Evolutionary conservation across 805 yeast species (phyloP).

Genomic region (Hanseniaspora hatyaiensis): DNA sequence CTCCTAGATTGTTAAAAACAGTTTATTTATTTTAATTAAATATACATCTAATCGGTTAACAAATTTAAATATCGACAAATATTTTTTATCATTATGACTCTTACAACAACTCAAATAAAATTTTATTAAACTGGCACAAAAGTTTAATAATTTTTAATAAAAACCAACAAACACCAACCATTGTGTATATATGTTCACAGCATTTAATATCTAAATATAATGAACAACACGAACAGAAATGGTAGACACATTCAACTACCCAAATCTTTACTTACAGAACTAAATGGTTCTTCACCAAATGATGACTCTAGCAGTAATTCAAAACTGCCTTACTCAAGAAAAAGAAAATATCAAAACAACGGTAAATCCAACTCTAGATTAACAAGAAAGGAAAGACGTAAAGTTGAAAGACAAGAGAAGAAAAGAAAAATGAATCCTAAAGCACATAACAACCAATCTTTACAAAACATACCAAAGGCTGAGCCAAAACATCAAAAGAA

Average conservation of each 20-base stretch:
- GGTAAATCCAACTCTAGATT: constrained; percentile 20
- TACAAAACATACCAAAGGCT: neutral
- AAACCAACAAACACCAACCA: too few species aligned
- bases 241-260: constrained; percentile 24
- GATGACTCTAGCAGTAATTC: neutral
- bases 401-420: constrained; percentile 29
- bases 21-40: too few species aligned
- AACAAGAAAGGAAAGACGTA: constrained; percentile 35
- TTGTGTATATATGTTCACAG: too few species aligned
- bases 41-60: too few species aligned
- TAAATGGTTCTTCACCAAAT: constrained; percentile 26
- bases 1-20: too few species aligned
- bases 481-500: neutral
- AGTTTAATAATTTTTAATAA: too few species aligned
- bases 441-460: neutral
- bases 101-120: too few species aligned
- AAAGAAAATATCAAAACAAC: constrained; percentile 29
- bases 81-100: too few species aligned
- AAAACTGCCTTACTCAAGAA: constrained; percentile 18
- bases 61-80: too few species aligned
- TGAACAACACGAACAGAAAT: neutral
- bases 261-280: constrained; percentile 46
- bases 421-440: constrained; percentile 18
- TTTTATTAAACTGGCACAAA: too few species aligned
- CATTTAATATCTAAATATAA: neutral